A percentile compares a stretch with the other conserved stretches of the same genome.
These are phyloP conservation scores for Hevea brasiliensis DNA, from an alignment of 345 rosid genomes.

Conservation along the genomic window DNA sequence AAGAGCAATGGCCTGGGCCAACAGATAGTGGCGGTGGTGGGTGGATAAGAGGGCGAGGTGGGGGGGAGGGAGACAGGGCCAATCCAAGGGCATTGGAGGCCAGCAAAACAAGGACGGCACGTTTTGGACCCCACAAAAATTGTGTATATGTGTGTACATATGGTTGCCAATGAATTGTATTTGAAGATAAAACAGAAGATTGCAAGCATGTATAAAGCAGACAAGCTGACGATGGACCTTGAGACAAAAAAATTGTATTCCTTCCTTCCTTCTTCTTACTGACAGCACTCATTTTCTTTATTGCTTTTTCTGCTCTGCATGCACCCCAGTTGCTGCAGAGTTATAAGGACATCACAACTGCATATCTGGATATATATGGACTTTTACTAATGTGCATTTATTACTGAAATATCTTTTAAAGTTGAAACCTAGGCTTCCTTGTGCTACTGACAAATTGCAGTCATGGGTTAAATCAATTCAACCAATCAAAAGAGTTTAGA, in stretches of 20 bases:
- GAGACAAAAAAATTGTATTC: neutral
- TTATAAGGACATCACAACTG: too few relatives aligned
- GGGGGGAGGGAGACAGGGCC: slow-evolving; percentile 13
- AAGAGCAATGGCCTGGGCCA: too few relatives aligned
- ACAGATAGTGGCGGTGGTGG: too few relatives aligned
- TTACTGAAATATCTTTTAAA: slow-evolving; percentile 1
- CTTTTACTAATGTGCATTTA: neutral
- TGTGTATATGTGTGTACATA: neutral
- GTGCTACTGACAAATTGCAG: neutral
- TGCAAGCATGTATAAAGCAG: neutral
- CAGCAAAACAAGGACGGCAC: slow-evolving; percentile 1
- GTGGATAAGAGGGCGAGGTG: slow-evolving; percentile 7
- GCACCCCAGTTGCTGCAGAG: neutral
- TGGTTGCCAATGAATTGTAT: neutral
- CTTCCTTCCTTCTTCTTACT: neutral
- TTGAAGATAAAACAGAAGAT: neutral
- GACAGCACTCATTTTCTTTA: neutral
- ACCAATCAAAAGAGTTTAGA: neutral
- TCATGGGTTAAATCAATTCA: slow-evolving; percentile 1
- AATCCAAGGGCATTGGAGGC: slow-evolving; percentile 6
- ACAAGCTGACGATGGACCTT: slow-evolving; percentile 1
- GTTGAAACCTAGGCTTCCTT: neutral
- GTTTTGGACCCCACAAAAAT: slow-evolving; percentile 10
- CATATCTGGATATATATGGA: too few relatives aligned
- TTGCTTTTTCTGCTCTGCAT: neutral